These are phyloP conservation scores for Aphanoascus verrucosus DNA, from an alignment of 2,329 filamentous ascomycete species.

Conservation along the genomic window DNA sequence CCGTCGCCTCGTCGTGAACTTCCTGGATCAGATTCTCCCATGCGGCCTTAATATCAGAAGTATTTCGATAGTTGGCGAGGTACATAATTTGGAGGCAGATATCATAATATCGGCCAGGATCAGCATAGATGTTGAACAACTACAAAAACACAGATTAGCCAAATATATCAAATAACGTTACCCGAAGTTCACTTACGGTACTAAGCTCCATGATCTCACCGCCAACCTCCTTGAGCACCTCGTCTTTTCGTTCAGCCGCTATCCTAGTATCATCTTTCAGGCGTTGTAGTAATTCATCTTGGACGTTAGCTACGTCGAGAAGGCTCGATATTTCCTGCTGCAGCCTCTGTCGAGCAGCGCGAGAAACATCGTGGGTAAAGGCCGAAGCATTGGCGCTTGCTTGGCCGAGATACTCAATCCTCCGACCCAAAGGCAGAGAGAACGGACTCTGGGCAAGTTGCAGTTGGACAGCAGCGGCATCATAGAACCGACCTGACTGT, in stretches of 20 bases:
- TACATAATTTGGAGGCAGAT: constrained; percentile 88
- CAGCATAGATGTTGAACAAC: constrained; percentile 89
- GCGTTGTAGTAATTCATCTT: constrained; percentile 77
- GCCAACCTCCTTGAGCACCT: constrained; percentile 59
- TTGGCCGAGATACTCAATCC: constrained; percentile 79
- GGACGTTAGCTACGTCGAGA: constrained; percentile 86
- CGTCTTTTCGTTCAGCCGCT: constrained; percentile 48
- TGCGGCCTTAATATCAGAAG: constrained; percentile 69
- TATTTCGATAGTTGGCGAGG: constrained; percentile 78
- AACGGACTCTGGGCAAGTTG: constrained; percentile 78
- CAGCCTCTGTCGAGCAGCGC: constrained; percentile 73
- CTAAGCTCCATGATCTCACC: constrained; percentile 67
- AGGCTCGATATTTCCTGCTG: constrained; percentile 75
- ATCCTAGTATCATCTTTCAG: constrained; percentile 64
- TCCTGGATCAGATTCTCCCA: constrained; percentile 74
- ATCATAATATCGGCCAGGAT: constrained; percentile 86
- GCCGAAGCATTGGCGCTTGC: constrained; percentile 90
- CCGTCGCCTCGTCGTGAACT: constrained; percentile 49
- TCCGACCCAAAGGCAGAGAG: constrained; percentile 63
- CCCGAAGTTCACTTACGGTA: constrained; percentile 46
- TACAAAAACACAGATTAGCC: constrained; percentile 28
- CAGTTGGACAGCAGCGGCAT: constrained; percentile 78
- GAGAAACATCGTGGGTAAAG: constrained; percentile 61
- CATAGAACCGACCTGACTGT: constrained; percentile 69
- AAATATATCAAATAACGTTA: not conserved